phyloP scores from a whole-genome alignment of 2,329 filamentous ascomycete species.

The Periglandula ipomoeae region DNA sequence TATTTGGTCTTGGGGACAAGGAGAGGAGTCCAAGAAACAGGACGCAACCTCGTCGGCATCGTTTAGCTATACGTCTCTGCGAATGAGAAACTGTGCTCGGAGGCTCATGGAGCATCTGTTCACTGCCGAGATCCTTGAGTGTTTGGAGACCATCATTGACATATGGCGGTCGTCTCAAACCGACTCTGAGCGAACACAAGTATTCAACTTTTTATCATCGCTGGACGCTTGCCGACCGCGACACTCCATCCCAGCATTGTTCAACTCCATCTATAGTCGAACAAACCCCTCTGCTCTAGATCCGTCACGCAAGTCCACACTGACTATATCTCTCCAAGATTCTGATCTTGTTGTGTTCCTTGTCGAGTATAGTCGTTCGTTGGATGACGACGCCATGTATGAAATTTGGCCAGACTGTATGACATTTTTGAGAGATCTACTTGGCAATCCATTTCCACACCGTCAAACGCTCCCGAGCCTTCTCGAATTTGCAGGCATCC shows the following conservation, averaged over 20 bases:
- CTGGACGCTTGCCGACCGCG: conserved; percentile 85
- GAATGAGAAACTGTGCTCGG: conserved; percentile 82
- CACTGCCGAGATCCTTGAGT: conserved; percentile 83
- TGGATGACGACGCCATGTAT: conserved; percentile 96
- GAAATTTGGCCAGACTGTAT: conserved; percentile 97
- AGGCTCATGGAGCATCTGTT: conserved; percentile 89
- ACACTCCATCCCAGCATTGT: conserved; percentile 85
- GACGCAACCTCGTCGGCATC: conserved; percentile 67
- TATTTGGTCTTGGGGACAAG: conserved; percentile 90
- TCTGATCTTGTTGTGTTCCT: conserved; percentile 80
- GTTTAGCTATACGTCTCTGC: conserved; percentile 81
- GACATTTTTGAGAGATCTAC: conserved; percentile 77
- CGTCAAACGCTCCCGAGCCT: conserved; percentile 79
- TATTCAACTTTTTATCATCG: conserved; percentile 82
- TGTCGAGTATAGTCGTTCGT: conserved; percentile 77
- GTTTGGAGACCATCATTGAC: conserved; percentile 80
- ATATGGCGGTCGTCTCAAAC: conserved; percentile 58
- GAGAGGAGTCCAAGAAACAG: conserved; percentile 45
- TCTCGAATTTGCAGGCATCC: conserved; percentile 77
- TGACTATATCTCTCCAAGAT: conserved; percentile 78
- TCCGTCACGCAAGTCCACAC: conserved; percentile 69
- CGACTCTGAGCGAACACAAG: conserved; percentile 45
- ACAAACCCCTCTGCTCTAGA: conserved; percentile 79
- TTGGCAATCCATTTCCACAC: conserved; percentile 91
- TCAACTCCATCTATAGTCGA: conserved; percentile 92